Base-by-base conservation (phyloP, 1,284 basidiomycete genomes). In the Moesziomyces antarcticus region DNA sequence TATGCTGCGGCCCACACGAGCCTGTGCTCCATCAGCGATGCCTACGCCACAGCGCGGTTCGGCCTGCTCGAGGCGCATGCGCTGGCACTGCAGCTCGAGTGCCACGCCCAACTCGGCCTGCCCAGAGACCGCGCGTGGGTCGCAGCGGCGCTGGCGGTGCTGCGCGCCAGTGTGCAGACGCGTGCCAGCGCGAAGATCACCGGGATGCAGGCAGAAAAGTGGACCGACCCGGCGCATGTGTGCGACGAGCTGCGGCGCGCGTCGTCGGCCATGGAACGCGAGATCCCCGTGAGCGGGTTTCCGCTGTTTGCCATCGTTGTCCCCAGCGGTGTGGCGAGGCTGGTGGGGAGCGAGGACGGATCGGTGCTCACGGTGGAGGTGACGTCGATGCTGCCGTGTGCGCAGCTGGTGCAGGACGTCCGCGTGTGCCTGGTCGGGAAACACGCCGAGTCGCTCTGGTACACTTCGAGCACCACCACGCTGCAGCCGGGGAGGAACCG, bases 41-140 rank as follows among this genome's bases (percentile, higher is more conserved):
- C 44, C 6, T 79, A 94, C 91, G 18, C 88, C 37, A 78, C 81
- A 18, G 60, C 89, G 89, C 82, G 87, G 73, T 94, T 93, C 92
- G 87, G 89, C 24, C 88, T 89, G 9, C 85, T 95, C 53, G 91
- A 93, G 81, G 89, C 89, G 0, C 89, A 89, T 73, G 90, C 92
- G 88, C 88, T 93, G 14, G 88, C 88, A 2, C 88, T 88, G 64
- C 90, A 91, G 6, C 86, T 92, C 30, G 89, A 89, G 69, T 89
- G 89, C 1, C 90, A 92, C 77, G 81, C 85, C 1, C 79, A 85
- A 30, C 84, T 90, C 22, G 83, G 87, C 20, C 89, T 88, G 70
- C 84, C 87, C 1, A 88, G 86, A 61, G 90, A 92, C 72, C 85
- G 87, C 43, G 91, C 92, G 75, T 93, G 92, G 92, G 86, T 90